Base-by-base conservation (phyloP, 352 stramenopile species). In the Phytophthora fragariae region DNA sequence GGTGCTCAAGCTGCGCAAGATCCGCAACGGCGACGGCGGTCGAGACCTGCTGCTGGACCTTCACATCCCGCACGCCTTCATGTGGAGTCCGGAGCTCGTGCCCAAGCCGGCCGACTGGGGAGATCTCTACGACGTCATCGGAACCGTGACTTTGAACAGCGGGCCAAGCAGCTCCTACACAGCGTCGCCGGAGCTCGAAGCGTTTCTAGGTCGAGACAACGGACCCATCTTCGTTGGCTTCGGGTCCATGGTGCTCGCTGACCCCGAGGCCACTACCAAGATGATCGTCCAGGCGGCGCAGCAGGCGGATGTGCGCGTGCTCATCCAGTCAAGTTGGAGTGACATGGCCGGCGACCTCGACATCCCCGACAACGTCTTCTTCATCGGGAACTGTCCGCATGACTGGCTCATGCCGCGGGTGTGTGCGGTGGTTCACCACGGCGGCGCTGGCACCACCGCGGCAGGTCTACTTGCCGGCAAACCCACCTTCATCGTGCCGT, bases 141-240 rank as follows among this genome's bases (percentile, higher is more conserved):
- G 66, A 35, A 69, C 66, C 17, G 66, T 73, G 19, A 60, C 66
- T 10, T 52, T 73, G 12, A 41, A 4, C 21, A 41, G 24, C 21
- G 66, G 44, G 19, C 50, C 59, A 17, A 29, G 17, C 10, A 65
- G 31, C 46, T 67, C 65, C 6, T 69, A 73, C 44, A 41, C 59
- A 2, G 52, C 66, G 19, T 60, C 66, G 1, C n/a, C 59, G 12
- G 52, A 69, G 41, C 66, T 73, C 6, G 66, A 58, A 31, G 56
- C 65, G 3, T 90, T 90, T 46, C 61, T 87, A 2, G 63, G 76
- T 0, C 62, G 46, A 15, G 80, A 90, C 5, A 68, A 68, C 15
- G 84, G 85, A 4, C 92, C 95, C 0, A 92, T 98, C 56, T 98
- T 98, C 66, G 87, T 98, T 14, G 95, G 95, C 0, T 98, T 98